Base-by-base conservation (phyloP, 192 early-diverging fungal genomes). In the Podochytrium sp. region DNA sequence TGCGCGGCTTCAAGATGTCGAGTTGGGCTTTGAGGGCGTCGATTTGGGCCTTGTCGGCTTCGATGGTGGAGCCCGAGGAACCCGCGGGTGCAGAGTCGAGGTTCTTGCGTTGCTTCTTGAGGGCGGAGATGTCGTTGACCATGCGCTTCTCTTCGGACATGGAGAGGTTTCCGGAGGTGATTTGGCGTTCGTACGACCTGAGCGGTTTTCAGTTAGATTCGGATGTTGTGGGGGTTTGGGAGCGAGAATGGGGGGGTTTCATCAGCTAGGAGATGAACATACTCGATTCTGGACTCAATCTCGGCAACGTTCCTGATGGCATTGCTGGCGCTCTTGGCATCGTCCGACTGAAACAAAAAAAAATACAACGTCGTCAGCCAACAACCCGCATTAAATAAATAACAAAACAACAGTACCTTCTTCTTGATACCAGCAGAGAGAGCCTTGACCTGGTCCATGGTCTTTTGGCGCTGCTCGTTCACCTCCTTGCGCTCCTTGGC, bases 61-160 rank as follows among this genome's bases (percentile, higher is more conserved):
- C 89, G 55, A 89, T 77, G 61, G 77, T 74, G 6, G 75, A 39
- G 29, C 63, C 71, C 60, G 78, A 57, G 34, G 65, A 72, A 27
- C 33, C 78, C 5, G 60, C 49, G 16, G 67, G 66, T 20, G 51
- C 66, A 40, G 66, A 86, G 63, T 92, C 87, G 57, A 96, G 87
- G 14, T 81, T 72, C 68, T 94, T 92, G 65, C 90, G 89, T 40
- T 83, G 81, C 79, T 87, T 89, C 78, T 95, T 94, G 75, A 94
- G 81, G n/a, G 76, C 73, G 41, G 87, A 92, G 61, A 93, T 91
- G 76, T 95, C 94, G 55, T 90, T 76, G n/a, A 95, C 86, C 49
- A 92, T 87, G 29, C 88, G 88, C 79, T 94, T 95, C 83, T 98
- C 96, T 59, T 96, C 95, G 53, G 92, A 85, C 68, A 98, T 79